Conservation (phyloP, 768 basidiomycete species). For the Tulasnella sp. region DNA sequence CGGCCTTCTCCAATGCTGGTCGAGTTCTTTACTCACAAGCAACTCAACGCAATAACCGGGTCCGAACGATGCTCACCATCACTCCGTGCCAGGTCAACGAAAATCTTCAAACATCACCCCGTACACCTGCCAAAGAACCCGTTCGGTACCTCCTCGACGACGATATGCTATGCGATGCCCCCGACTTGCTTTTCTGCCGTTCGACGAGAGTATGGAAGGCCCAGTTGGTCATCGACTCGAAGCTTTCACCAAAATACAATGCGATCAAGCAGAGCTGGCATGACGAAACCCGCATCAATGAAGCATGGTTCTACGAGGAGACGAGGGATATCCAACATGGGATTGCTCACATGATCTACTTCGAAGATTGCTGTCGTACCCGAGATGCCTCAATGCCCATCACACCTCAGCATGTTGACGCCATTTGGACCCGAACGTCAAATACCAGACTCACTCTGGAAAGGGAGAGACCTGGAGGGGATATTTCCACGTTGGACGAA, state of each 20-base stretch:
- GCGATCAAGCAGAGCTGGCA: conserved; percentile 2
- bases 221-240: not conserved
- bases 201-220: not conserved
- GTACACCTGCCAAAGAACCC: not conserved
- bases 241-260: not conserved
- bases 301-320: not conserved
- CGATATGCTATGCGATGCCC: not conserved
- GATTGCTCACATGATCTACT: conserved; percentile 1
- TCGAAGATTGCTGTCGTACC: not conserved
- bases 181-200: not conserved
- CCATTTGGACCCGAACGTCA: not conserved
- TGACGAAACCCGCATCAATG: not conserved
- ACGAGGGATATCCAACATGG: not conserved
- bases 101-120: not conserved
- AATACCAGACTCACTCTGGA: too few relatives aligned
- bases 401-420: not conserved
- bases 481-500: too few relatives aligned
- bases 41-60: not conserved
- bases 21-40: not conserved
- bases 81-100: not conserved
- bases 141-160: not conserved
- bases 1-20: not conserved
- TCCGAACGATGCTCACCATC: not conserved
- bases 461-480: not conserved
- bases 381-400: not conserved